Evolutionary conservation across 1,139 yeast genomes (phyloP), one percentile per base, ranked within the genome.

Genomic region (Spathaspora jeffriesii): DNA sequence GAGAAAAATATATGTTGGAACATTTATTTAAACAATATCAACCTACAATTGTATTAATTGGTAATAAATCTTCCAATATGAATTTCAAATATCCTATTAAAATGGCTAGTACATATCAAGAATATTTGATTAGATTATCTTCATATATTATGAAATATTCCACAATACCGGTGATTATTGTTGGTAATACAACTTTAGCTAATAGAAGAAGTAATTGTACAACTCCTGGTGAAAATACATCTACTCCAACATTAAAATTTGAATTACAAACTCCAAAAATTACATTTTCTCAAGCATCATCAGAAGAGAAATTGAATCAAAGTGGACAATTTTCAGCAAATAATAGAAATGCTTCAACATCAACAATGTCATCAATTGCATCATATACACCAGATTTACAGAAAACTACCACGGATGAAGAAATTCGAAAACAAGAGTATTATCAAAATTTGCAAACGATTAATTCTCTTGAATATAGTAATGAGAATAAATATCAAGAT

Each of bases 21-120:
- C 70, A 71, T 49, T 57, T 75, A 40, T 71, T 61, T 54, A 59
- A 62, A 43, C 79, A 73, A 51, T 74, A 74, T 55, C 76, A 68
- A 47, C 80, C 80, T 2, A 65, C 65, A 45, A 53, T 75, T 48
- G 50, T 74, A 48, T 53, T 79, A 2, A 54, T 71, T 42, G 77
- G 79, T 3, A 73, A 70, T 50, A 70, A 68, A 49, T 65, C 71
- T 21, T 59, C 73, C 28, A 73, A 71, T 53, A 60, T 73, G 48
- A 75, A 75, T 56, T 75, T 73, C 62, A 72, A 71, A 54, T 75
- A 75, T 51, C 77, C 78, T 2, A 54, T 65, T 22, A 66, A 68
- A 47, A 55, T 69, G 48, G 51, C 58, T 18, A 56, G 55, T 49
- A 47, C 53, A 31, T 44, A 47, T 18, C 51, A 55, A 21, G 58